Evolutionary conservation across 345 rosid species (phyloP).

Genomic region (Theobroma cacao): DNA sequence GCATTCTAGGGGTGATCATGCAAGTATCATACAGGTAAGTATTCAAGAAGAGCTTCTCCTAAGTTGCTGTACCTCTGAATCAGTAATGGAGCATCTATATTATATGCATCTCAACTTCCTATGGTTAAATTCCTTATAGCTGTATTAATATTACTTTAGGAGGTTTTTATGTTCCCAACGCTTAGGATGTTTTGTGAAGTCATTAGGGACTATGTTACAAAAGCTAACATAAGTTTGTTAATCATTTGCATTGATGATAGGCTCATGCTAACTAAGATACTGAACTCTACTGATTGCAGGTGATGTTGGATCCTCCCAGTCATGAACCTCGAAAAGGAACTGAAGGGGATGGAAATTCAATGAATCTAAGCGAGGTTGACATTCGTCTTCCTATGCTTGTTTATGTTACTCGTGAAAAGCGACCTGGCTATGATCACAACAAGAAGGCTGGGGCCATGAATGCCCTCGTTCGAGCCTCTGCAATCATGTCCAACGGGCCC

Average conservation of each 20-base stretch:
- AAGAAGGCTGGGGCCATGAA: conserved; percentile 97
- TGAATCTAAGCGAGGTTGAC: conserved; percentile 63
- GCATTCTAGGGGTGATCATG: conserved; percentile 75
- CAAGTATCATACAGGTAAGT: conserved; percentile 70
- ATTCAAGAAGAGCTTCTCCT: neutral
- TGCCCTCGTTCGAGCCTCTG: conserved; percentile 75
- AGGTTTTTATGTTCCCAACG: neutral
- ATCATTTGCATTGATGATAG: neutral
- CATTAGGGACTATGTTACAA: neutral
- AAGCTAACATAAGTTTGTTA: neutral
- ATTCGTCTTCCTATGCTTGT: conserved; percentile 80
- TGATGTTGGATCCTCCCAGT: conserved; percentile 70
- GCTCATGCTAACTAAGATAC: conserved; percentile 11
- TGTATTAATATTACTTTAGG: neutral
- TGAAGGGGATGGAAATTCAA: conserved; percentile 28
- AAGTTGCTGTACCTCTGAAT: neutral
- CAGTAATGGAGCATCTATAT: neutral
- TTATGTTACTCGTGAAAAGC: conserved; percentile 78
- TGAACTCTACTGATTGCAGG: conserved; percentile 33
- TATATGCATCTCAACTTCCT: neutral
- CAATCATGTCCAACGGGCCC: conserved; percentile 86
- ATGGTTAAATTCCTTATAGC: neutral
- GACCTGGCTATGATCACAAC: conserved; percentile 87
- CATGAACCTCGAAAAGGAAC: conserved; percentile 41
- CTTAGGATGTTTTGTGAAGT: neutral